A percentile compares a stretch with the other conserved stretches of the same genome.
Evolutionary conservation across 441 rosid species (phyloP).

Genomic region (Melastoma candidum): DNA sequence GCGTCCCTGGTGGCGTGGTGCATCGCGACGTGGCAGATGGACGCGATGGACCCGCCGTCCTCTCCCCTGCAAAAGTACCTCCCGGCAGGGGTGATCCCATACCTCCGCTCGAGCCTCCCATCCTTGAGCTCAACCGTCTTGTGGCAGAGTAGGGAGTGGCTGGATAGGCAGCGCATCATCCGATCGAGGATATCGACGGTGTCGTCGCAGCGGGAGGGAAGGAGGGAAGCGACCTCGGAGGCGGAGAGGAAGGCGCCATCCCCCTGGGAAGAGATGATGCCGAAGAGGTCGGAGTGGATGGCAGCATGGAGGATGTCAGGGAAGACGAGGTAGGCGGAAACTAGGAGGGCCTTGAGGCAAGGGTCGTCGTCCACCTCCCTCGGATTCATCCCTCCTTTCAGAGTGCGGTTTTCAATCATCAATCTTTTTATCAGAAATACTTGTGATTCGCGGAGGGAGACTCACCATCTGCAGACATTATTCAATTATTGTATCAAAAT

Average conservation of each 20-base stretch:
- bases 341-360: conserved; percentile 12
- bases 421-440: too few relatives aligned
- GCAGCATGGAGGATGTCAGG: conserved; percentile 15
- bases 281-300: conserved; percentile 15
- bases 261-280: conserved; percentile 8
- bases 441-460: too few relatives aligned
- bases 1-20: conserved; percentile 10
- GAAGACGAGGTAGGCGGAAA: conserved; percentile 11
- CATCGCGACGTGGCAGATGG: conserved; percentile 11
- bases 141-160: conserved; percentile 13
- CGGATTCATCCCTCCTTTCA: neutral
- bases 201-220: conserved; percentile 1
- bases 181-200: conserved; percentile 12
- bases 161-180: conserved; percentile 10
- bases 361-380: conserved; percentile 8
- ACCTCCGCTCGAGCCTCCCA: conserved; percentile 10
- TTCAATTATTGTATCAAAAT: too few relatives aligned
- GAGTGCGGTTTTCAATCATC: too few relatives aligned
- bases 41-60: conserved; percentile 8
- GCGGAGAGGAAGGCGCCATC: conserved; percentile 7
- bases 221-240: conserved; percentile 10
- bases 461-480: too few relatives aligned
- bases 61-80: conserved; percentile 10
- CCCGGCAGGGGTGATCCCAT: conserved; percentile 9
- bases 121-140: neutral